phyloP scores from a whole-genome alignment of 2,329 filamentous ascomycete genomes.

The Pseudocercospora macadamiae region DNA sequence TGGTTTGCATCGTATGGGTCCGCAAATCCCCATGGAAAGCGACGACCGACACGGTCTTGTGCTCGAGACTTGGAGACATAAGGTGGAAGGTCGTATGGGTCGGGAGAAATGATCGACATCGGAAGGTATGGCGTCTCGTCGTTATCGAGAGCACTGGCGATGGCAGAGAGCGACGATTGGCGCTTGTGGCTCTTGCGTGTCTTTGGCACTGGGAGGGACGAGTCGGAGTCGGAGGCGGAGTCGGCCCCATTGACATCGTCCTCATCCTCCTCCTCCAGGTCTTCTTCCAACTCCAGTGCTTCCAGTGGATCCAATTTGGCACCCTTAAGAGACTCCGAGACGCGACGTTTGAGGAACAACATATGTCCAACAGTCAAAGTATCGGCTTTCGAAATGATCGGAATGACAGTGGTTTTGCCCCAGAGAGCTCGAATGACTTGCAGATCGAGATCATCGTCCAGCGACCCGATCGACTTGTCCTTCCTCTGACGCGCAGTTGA shows the following conservation, averaged over 20 bases:
- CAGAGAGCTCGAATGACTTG: conserved; percentile 86
- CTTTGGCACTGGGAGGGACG: conserved; percentile 22
- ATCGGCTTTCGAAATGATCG: conserved; percentile 94
- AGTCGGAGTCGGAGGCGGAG: conserved; percentile 36
- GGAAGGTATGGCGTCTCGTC: conserved; percentile 71
- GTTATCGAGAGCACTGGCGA: conserved; percentile 36
- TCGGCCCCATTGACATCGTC: conserved; percentile 47
- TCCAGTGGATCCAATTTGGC: conserved; percentile 87
- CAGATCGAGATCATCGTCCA: conserved; percentile 88
- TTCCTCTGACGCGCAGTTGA: conserved; percentile 23
- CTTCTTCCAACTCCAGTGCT: conserved; percentile 78
- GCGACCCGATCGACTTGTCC: conserved; percentile 28
- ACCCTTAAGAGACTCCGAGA: conserved; percentile 85
- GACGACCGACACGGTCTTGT: conserved; percentile 74
- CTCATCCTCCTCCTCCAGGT: conserved; percentile 58
- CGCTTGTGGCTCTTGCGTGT: conserved; percentile 28
- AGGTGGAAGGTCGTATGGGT: conserved; percentile 70
- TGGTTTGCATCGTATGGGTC: conserved; percentile 89
- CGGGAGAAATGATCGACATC: conserved; percentile 90
- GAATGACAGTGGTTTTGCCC: conserved; percentile 92
- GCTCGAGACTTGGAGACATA: conserved; percentile 55
- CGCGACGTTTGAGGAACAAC: conserved; percentile 84
- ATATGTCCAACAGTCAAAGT: conserved; percentile 96
- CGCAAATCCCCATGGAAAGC: conserved; percentile 96
- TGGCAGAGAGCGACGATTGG: conserved; percentile 30